A percentile compares a stretch with the other conserved stretches of the same genome.
Conservation (phyloP, 148 eudicot genomes). For the Salicornia ramosissima region DNA sequence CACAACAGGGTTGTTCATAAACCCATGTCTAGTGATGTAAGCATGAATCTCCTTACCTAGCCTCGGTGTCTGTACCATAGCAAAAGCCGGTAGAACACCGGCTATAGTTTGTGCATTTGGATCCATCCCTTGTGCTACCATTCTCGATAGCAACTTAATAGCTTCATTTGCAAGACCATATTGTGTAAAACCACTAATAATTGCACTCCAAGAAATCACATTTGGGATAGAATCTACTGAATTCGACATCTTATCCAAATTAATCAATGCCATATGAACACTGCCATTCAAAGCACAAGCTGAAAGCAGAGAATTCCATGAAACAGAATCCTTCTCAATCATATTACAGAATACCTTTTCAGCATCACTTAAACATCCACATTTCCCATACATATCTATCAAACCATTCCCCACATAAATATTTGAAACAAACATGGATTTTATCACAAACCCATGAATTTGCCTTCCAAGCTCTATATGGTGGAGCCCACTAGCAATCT, state of each 20-base stretch:
- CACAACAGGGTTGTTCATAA: constrained; percentile 37
- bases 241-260: constrained; percentile 39
- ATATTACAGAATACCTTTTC: constrained; percentile 32
- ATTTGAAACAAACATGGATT: constrained; percentile 35
- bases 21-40: constrained; percentile 40
- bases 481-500: constrained; percentile 43
- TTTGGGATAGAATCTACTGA: constrained; percentile 35
- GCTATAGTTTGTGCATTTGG: constrained; percentile 53
- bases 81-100: constrained; percentile 55
- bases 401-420: constrained; percentile 51
- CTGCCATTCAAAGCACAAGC: constrained; percentile 48
- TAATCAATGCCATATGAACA: constrained; percentile 39
- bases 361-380: constrained; percentile 37
- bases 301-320: constrained; percentile 54
- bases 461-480: constrained; percentile 51
- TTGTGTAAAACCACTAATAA: constrained; percentile 52
- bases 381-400: constrained; percentile 69
- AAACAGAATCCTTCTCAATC: constrained; percentile 38
- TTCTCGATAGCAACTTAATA: constrained; percentile 34
- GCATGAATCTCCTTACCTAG: constrained; percentile 55
- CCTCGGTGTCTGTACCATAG: constrained; percentile 30
- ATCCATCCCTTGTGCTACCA: constrained; percentile 38
- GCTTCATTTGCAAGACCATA: constrained; percentile 49
- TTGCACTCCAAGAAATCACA: constrained; percentile 49
- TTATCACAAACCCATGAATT: constrained; percentile 46